Base-by-base conservation (phyloP, 164 flowering plant species). In the Chimonanthus salicifolius region DNA sequence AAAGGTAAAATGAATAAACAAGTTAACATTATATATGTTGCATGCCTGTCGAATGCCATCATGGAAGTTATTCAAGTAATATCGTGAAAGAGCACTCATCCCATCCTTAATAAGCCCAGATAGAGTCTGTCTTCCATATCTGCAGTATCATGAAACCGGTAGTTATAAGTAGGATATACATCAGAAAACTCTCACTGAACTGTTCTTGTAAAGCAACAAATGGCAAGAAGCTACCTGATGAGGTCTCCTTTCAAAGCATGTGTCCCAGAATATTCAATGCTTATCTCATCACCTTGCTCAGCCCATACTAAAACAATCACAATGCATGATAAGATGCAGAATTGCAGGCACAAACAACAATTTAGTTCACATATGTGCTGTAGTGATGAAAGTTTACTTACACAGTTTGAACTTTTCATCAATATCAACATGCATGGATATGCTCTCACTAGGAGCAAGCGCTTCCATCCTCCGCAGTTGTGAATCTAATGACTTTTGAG, bases 231-330 rank as follows among this genome's bases (percentile, higher is more conserved):
- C 71, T 79, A 95, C 99, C 97, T 89, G 76, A 92, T 94, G 50
- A 92, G 84, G 80, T 92, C 97, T 46, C 97, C 79, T 83, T 93
- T 95, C 68, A 93, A 84, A 4, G 99, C 99, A 87, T 82, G 81
- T n/a, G 99, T 91, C 76, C 99, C 97, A 74, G 97, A 83, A 75
- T 95, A 95, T 69, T 89, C 92, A n/a, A 92, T 82, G 82, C 99
- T 95, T 80, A 95, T 84, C 83, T 93, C 99, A 72, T 95, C 99
- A 54, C 99, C 99, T 71, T 93, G 97, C 71, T 90, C 94, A 67
- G 82, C 97, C 99, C 99, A 95, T 82, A 89, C 99, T 95, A 73
- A n/a, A 6, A 51, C 11, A 46, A 9, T 21, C 49, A 6, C 49
- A 66, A 13, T 54, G 11, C 9, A 54, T 54, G 60, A 54, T 66